phyloP scores from a whole-genome alignment of 331 rosid species.

The Rosa hybrid region DNA sequence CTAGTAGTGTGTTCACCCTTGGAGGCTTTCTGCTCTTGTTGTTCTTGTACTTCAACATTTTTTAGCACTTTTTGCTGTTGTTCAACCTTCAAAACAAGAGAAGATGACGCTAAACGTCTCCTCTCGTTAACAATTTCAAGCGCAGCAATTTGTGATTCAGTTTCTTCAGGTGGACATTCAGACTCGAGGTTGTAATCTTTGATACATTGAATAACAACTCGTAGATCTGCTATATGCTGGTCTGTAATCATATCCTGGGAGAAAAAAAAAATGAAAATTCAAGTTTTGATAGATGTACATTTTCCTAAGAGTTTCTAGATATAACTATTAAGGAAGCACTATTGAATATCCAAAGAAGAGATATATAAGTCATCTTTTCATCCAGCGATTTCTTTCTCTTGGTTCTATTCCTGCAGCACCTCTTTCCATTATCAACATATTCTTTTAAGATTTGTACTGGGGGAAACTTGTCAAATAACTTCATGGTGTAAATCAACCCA shows the following conservation, averaged over 20 bases:
- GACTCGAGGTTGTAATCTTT: conserved; percentile 30
- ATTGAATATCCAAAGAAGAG: neutral
- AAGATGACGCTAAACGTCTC: neutral
- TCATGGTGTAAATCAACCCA: conserved; percentile 50
- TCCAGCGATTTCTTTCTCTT: conserved; percentile 18
- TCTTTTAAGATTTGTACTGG: conserved; percentile 38
- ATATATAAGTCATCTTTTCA: conserved; percentile 28
- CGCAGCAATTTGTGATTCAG: conserved; percentile 13
- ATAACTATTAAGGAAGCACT: neutral
- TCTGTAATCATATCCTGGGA: conserved; percentile 21
- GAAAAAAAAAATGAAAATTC: neutral
- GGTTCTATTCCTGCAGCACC: neutral
- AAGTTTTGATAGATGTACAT: neutral
- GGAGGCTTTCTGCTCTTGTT: neutral
- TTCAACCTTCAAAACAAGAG: neutral
- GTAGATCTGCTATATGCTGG: conserved; percentile 25
- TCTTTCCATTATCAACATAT: conserved; percentile 21
- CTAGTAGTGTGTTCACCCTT: too few species aligned
- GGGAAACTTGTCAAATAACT: conserved; percentile 42
- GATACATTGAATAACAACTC: conserved; percentile 19
- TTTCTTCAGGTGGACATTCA: conserved; percentile 10
- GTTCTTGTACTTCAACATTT: neutral
- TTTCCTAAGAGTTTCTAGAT: neutral
- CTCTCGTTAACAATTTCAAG: conserved; percentile 12
- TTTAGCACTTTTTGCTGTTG: neutral